A percentile compares a stretch with the other conserved stretches of the same genome.
phyloP scores from a whole-genome alignment of 805 yeast species.

The Candida tallmaniae region DNA sequence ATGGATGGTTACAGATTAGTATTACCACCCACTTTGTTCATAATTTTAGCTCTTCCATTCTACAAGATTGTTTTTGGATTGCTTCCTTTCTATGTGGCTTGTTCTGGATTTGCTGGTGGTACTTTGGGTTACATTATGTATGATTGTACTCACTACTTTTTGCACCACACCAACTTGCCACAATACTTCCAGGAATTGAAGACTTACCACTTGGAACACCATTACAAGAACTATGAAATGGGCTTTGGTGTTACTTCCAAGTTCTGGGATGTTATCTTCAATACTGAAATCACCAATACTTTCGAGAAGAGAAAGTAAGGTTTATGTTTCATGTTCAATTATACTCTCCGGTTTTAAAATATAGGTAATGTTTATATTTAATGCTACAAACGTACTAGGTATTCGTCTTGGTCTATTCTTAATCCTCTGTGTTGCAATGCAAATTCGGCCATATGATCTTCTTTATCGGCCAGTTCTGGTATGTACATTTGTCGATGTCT shows the following conservation, averaged over 20 bases:
- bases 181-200: constrained; percentile 70
- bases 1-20: constrained; percentile 93
- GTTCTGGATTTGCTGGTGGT: constrained; percentile 94
- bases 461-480: background rate
- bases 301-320: constrained; percentile 35
- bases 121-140: constrained; percentile 88
- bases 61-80: constrained; percentile 70
- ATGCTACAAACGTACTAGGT: constrained; percentile 3
- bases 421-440: constrained; percentile 9
- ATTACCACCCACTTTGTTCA: constrained; percentile 89
- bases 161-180: constrained; percentile 88
- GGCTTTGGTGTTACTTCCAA: constrained; percentile 95
- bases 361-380: background rate
- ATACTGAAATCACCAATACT: constrained; percentile 63
- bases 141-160: constrained; percentile 89
- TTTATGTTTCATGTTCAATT: background rate
- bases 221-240: constrained; percentile 91
- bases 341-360: background rate
- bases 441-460: constrained; percentile 3
- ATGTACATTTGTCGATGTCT: background rate
- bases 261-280: constrained; percentile 92
- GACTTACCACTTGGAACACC: constrained; percentile 93
- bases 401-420: constrained; percentile 9
- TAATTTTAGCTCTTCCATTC: constrained; percentile 72
- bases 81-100: constrained; percentile 79